Evolutionary conservation across 805 yeast genomes (phyloP).

Genomic region (Yamadazyma laniorum): DNA sequence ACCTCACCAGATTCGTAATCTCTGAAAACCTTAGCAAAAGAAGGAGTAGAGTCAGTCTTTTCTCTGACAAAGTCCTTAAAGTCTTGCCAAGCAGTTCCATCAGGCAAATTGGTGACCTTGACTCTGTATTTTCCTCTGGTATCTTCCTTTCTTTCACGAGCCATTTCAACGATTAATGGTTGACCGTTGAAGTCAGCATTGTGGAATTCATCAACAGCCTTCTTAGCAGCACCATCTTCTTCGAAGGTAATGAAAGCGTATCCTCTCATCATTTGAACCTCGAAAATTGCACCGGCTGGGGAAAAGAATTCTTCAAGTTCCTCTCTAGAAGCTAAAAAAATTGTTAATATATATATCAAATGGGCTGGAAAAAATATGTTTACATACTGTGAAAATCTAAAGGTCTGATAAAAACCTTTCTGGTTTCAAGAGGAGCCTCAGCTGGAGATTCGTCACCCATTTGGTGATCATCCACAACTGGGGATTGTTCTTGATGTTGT

Average conservation of each 20-base stretch:
- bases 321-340: slow-evolving; percentile 36
- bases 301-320: slow-evolving; percentile 69
- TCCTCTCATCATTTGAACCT: slow-evolving; percentile 73
- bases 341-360: slow-evolving; percentile 1
- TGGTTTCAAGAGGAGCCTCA: slow-evolving; percentile 18
- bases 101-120: slow-evolving; percentile 67
- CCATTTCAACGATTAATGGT: slow-evolving; percentile 51
- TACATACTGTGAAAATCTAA: slow-evolving; percentile 50
- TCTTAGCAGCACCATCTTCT: slow-evolving; percentile 52
- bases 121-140: slow-evolving; percentile 75
- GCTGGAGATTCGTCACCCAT: slow-evolving; percentile 2
- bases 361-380: background rate
- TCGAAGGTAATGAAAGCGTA: slow-evolving; percentile 88
- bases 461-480: background rate
- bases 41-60: slow-evolving; percentile 60
- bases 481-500: slow-evolving; percentile 5
- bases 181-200: slow-evolving; percentile 50
- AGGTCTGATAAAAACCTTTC: slow-evolving; percentile 57
- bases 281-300: slow-evolving; percentile 63
- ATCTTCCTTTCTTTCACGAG: slow-evolving; percentile 54
- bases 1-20: slow-evolving; percentile 46
- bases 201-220: slow-evolving; percentile 47
- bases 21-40: slow-evolving; percentile 54
- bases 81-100: slow-evolving; percentile 82
- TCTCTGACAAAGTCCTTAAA: slow-evolving; percentile 87